Base-by-base conservation (phyloP, 202 grass and related monocot genomes). In the Setaria italica region DNA sequence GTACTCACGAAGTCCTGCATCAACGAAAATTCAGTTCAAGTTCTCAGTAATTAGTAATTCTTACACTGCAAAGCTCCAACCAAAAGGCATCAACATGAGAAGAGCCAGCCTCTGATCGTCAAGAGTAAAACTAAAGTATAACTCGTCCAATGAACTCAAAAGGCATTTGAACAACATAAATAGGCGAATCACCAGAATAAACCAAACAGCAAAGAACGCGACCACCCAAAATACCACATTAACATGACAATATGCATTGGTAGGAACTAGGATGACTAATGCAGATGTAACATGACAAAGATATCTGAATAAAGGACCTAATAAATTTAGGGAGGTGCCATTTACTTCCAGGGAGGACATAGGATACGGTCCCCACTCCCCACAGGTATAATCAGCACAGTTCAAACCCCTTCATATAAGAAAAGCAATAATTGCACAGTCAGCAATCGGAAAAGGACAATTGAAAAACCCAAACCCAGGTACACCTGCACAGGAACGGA, bases 361-460 rank as follows among this genome's bases (percentile, higher is more conserved):
- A 62, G 70, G 37, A 45, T 65, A 63, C 1, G 35, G 35, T 43
- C 67, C 46, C 29, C 41, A 68, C 42, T 42, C 59, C 45, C 30
- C 42, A 69, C 51, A 15, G 4, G 25, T 80, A 87, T 54, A 30
- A 37, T 56, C 14, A 47, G 39, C 33, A 56, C 9, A 80, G 34
- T 80, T 76, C 17, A 48, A 78, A 33, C 17, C 17, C 51, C 45
- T 84, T 62, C 54, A 80, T 67, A 62, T 80, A 76, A 41, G 29
- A 71, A 75, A 80, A 7, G 8, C 89, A 80, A 90, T 90, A 53
- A 87, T 70, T 76, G 80, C 13, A 63, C 35, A 2, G 39, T 75
- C 51, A 76, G 67, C 72, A 56, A 73, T 70, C 54, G 76, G 62
- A 87, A 70, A 62, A 66, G 46, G 35, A 80, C 62, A 64, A 64